A percentile compares a stretch with the other conserved stretches of the same genome.
phyloP scores from a whole-genome alignment of 1,284 basidiomycete species.

The Ustilago sp. region DNA sequence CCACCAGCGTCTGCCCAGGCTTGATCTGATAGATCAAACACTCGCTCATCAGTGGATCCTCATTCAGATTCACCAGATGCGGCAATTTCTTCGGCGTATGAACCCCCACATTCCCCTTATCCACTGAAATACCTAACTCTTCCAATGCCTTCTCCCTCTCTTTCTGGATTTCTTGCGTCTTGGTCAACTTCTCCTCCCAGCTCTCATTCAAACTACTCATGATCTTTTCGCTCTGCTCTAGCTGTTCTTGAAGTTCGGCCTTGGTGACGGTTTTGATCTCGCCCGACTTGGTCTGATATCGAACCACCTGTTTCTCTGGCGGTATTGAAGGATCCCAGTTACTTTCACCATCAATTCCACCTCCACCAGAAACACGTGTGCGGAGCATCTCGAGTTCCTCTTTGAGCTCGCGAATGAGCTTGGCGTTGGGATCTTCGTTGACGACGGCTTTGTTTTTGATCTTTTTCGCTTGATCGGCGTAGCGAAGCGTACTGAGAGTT shows the following conservation, averaged over 20 bases:
- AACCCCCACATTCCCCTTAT: slow-evolving; percentile 91
- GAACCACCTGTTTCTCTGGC: slow-evolving; percentile 93
- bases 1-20: slow-evolving; percentile 80
- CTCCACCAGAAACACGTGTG: slow-evolving; percentile 52
- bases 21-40: slow-evolving; percentile 84
- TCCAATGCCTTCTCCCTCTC: slow-evolving; percentile 96
- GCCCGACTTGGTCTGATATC: slow-evolving; percentile 91
- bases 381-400: slow-evolving; percentile 84
- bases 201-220: slow-evolving; percentile 97
- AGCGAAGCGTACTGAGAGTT: slow-evolving; percentile 91
- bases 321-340: slow-evolving; percentile 89
- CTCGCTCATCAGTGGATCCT: slow-evolving; percentile 72
- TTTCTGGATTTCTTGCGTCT: slow-evolving; percentile 93
- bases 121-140: slow-evolving; percentile 95
- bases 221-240: slow-evolving; percentile 94
- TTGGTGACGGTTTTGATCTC: slow-evolving; percentile 95
- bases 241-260: slow-evolving; percentile 94
- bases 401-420: slow-evolving; percentile 96
- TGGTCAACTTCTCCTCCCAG: slow-evolving; percentile 94
- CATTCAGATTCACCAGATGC: slow-evolving; percentile 65
- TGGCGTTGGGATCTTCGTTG: slow-evolving; percentile 99
- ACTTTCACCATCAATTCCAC: slow-evolving; percentile 74
- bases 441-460: slow-evolving; percentile 99
- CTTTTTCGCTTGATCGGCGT: slow-evolving; percentile 97
- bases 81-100: slow-evolving; percentile 92